Evolutionary conservation across 202 grass and related monocot species (phyloP), one percentile per base, ranked within the genome.

Genomic region (Dendrocalamus latiflorus): DNA sequence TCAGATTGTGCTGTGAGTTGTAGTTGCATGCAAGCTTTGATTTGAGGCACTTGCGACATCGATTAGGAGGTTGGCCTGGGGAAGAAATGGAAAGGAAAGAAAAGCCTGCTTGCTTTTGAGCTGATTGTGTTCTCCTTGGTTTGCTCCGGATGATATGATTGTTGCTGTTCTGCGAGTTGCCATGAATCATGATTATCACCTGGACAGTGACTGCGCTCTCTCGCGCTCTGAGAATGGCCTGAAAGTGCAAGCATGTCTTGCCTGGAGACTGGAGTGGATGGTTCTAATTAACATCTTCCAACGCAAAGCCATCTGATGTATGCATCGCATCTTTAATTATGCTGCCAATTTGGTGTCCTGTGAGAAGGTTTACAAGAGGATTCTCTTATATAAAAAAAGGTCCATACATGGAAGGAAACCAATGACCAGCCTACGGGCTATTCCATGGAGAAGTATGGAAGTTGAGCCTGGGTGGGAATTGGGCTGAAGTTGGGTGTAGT

Each of bases 61-160:
- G 70, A 70, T 70, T 60, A 63, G 53, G 65, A 33, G 33, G 33
- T 33, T 2, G 41, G 62, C 39, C 39, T 28, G 25, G 24, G 20
- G 33, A 39, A 28, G 33, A 33, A 33, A 33, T 33, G 54, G 17
- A 72, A 9, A 21, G 54, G 16, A 64, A 9, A 39, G 30, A 5
- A 80, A 80, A 81, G 70, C 18, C 2, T 45, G 53, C 4, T 14
- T 81, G 62, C 81, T 89, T 75, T 89, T 22, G 81, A 80, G 81
- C 76, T 80, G 68, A 18, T 10, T 2, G 49, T 33, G 48, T 9
- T 28, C 45, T 60, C 67, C 56, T 18, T 39, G 8, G 55, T 18
- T 53, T 28, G 50, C 1, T 60, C 16, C 9, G 21, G 53, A 39
- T 22, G 61, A 11, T 39, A 76, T 81, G 77, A 81, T 81, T 80